Conservation (phyloP, 345 rosid genomes). For the Brassica juncea region DNA sequence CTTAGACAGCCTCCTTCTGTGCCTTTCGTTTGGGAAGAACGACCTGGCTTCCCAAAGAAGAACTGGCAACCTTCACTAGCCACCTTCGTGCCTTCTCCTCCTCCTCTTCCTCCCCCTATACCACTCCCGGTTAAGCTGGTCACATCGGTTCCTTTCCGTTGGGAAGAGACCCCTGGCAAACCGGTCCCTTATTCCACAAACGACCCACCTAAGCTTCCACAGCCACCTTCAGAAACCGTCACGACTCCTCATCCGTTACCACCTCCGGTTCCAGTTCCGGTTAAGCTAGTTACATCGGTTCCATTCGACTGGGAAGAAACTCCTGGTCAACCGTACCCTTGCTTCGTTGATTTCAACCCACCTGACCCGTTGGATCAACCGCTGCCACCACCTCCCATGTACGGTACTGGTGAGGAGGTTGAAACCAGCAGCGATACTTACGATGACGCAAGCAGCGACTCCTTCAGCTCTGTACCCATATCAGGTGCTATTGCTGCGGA, state of each 20-base stretch:
- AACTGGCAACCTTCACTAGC: constrained; percentile 59
- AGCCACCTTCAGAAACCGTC: constrained; percentile 22
- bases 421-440: constrained; percentile 24
- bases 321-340: constrained; percentile 64
- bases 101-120: constrained; percentile 37
- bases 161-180: constrained; percentile 80
- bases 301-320: constrained; percentile 81
- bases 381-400: constrained; percentile 46
- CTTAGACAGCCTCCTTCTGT: constrained; percentile 67
- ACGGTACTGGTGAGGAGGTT: constrained; percentile 15
- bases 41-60: constrained; percentile 74
- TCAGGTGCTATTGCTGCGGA: constrained; percentile 50
- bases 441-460: constrained; percentile 33
- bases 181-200: constrained; percentile 44
- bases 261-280: constrained; percentile 38
- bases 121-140: constrained; percentile 58
- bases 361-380: constrained; percentile 31
- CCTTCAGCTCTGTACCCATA: constrained; percentile 59
- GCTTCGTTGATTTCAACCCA: constrained; percentile 39
- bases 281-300: constrained; percentile 63
- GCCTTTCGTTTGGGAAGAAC: constrained; percentile 86
- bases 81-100: constrained; percentile 40
- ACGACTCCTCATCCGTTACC: constrained; percentile 16
- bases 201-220: constrained; percentile 23
- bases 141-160: constrained; percentile 67